Evolutionary conservation across 352 stramenopile genomes (phyloP), one percentile per base, ranked within the genome.

Genomic region (Pythium guiyangense): DNA sequence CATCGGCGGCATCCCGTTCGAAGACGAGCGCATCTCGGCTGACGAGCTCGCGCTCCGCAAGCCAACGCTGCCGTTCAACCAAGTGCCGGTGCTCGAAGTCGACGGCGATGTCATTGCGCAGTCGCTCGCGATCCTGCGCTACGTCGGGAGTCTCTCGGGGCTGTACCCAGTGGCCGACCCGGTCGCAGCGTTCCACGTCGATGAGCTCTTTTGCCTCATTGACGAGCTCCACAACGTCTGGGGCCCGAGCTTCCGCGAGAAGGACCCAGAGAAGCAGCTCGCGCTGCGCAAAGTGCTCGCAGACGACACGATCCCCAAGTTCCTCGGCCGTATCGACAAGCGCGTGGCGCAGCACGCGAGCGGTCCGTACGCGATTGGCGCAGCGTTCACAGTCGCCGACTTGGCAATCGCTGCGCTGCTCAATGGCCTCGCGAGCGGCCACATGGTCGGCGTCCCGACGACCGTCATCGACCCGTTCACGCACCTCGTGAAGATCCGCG

Each of bases 61-160:
- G 31, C 49, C 57, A 10, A 51, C 45, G 43, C 48, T 80, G 22
- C 73, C 73, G 9, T 76, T 74, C 49, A 59, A 62, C 31, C 69
- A 81, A 43, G 20, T 81, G 37, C 71, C 71, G 1, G 61, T 71
- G 37, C 55, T 81, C 20, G 44, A 69, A 8, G 39, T 74, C 6
- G 63, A 74, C 46, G 64, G 62, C 11, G 56, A 66, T 3, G 27
- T 58, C 39, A 49, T 58, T 8, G 39, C 52, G 52, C 52, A 58
- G 54, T 54, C 54, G 6, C 54, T 67, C 31, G 68, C 74, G 2
- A 78, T 92, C 37, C 57, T 90, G 10, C 73, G 82, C 29, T 90
- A 85, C 40, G 77, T 68, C 10, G 82, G 84, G 9, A 85, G 59
- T 0, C 54, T 86, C 9, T 73, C 31, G 31, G 31, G 31, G 1